phyloP scores from a whole-genome alignment of 2,329 filamentous ascomycete genomes.

The Colletotrichum siamense region DNA sequence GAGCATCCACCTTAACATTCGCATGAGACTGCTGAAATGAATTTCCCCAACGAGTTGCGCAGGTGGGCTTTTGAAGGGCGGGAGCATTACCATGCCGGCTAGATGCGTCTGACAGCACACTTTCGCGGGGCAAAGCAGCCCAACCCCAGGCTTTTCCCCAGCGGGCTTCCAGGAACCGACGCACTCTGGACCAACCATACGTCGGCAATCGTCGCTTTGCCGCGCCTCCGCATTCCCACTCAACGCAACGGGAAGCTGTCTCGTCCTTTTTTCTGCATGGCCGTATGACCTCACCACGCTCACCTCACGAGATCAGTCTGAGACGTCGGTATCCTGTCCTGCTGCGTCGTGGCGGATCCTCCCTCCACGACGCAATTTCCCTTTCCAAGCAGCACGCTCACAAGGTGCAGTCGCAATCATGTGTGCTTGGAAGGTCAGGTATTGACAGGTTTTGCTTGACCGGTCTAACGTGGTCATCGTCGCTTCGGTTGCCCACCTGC shows the following conservation, averaged over 20 bases:
- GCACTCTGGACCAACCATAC: slow-evolving; percentile 9
- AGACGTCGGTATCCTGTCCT: slow-evolving; percentile 20
- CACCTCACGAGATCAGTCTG: slow-evolving; percentile 21
- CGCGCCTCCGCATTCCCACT: slow-evolving; percentile 17
- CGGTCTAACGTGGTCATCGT: neutral
- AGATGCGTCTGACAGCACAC: neutral
- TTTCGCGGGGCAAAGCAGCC: slow-evolving; percentile 8
- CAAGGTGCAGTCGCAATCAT: slow-evolving; percentile 14
- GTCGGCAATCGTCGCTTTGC: slow-evolving; percentile 20
- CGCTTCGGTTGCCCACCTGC: neutral
- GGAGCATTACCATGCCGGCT: neutral
- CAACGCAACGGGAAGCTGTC: neutral
- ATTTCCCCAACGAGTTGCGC: neutral
- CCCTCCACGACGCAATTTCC: neutral
- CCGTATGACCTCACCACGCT: slow-evolving; percentile 20
- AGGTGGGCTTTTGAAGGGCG: neutral
- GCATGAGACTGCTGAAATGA: slow-evolving; percentile 1
- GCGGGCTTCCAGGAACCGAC: slow-evolving; percentile 1
- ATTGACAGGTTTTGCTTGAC: neutral
- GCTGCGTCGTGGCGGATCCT: neutral
- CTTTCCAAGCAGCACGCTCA: neutral
- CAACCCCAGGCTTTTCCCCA: neutral
- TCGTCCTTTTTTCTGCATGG: neutral
- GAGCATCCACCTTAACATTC: neutral
- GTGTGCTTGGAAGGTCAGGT: slow-evolving; percentile 1